phyloP scores from a whole-genome alignment of 768 basidiomycete species.

The Tulasnella sp. region DNA sequence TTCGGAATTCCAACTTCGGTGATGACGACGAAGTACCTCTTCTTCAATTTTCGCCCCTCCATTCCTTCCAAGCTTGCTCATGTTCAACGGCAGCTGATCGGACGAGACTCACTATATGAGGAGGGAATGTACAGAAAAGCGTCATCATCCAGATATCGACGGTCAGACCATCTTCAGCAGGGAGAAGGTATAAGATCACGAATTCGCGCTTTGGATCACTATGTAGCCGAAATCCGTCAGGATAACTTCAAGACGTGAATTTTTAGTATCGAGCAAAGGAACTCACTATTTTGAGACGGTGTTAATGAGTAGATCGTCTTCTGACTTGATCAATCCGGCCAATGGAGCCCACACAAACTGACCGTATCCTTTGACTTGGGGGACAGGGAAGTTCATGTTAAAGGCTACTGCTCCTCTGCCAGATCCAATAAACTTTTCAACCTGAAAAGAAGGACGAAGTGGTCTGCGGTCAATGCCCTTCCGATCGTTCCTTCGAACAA shows the following conservation, averaged over 20 bases:
- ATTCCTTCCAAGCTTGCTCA: background rate
- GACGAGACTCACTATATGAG: background rate
- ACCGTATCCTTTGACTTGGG: background rate
- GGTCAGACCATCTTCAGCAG: background rate
- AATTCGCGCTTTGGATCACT: background rate
- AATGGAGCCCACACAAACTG: background rate
- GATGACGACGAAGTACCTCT: background rate
- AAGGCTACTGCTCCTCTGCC: background rate
- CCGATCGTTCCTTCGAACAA: background rate
- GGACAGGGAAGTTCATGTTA: conserved; percentile 1
- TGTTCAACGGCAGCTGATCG: background rate
- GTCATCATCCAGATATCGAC: background rate
- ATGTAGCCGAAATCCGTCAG: background rate
- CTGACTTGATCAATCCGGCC: background rate
- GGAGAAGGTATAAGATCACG: background rate
- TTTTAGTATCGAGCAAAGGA: background rate
- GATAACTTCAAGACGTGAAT: background rate
- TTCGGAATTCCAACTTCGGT: background rate
- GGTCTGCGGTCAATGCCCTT: too few species aligned
- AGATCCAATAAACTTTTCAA: background rate
- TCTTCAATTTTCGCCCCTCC: background rate
- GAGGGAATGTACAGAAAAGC: background rate
- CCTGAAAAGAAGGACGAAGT: background rate
- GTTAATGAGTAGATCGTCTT: background rate
- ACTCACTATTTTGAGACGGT: background rate